Evolutionary conservation across 768 basidiomycete genomes (phyloP).

Genomic region (Macrocybe gigantea): DNA sequence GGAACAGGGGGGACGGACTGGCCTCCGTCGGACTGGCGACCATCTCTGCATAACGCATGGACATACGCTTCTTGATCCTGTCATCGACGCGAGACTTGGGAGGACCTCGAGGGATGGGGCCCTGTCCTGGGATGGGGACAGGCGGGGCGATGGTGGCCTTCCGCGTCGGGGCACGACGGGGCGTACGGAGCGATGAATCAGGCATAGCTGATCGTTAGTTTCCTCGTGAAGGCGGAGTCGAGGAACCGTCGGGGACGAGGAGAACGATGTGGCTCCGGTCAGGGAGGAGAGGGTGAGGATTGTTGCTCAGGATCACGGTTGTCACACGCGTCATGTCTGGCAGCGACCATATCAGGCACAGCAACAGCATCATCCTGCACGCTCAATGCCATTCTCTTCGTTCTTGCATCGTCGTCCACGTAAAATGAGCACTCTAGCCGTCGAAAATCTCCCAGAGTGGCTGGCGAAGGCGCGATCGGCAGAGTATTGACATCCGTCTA

Average conservation of each 20-base stretch:
- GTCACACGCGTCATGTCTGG: background rate
- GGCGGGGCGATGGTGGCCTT: slow-evolving; percentile 14
- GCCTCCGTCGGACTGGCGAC: slow-evolving; percentile 57
- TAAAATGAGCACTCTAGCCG: background rate
- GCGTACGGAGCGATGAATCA: slow-evolving; percentile 16
- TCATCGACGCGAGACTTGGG: slow-evolving; percentile 66
- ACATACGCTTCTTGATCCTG: slow-evolving; percentile 96
- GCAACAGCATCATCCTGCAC: background rate
- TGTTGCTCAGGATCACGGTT: background rate
- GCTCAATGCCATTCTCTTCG: background rate
- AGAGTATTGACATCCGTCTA: slow-evolving; percentile 6
- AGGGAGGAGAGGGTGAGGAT: too few relatives aligned
- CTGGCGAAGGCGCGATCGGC: slow-evolving; percentile 5
- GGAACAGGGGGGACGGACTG: slow-evolving; percentile 51
- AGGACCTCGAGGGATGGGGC: slow-evolving; percentile 31
- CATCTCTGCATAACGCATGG: slow-evolving; percentile 87
- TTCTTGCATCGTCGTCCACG: slow-evolving; percentile 2
- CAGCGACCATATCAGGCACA: background rate
- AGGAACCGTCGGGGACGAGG: background rate
- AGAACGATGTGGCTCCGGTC: background rate
- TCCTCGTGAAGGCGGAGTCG: slow-evolving; percentile 2
- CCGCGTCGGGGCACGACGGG: slow-evolving; percentile 16
- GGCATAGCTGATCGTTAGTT: slow-evolving; percentile 8
- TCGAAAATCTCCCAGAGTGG: slow-evolving; percentile 7
- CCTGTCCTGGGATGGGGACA: slow-evolving; percentile 11